Evolutionary conservation across 176 grass and related monocot species (phyloP), one percentile per base, ranked within the genome.

Genomic region (Ensete ventricosum): DNA sequence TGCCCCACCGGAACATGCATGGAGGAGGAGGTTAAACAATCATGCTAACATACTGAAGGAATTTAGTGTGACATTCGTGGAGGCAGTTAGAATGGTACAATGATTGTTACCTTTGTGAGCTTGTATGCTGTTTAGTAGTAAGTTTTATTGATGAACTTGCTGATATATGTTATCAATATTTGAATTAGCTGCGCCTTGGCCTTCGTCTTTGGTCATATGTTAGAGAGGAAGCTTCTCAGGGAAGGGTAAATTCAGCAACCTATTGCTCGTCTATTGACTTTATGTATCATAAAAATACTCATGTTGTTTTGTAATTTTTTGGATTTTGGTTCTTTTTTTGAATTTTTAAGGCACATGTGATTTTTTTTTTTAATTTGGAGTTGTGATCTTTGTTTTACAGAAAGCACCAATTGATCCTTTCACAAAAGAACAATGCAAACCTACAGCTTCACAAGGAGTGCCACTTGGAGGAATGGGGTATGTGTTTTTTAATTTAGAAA

Each of bases 341-440:
- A 43, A 43, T 43, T 43, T 43, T 43, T 0, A 6, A 43, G 34
- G 34, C 34, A 43, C 34, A 6, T 6, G 34, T 5, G 27, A 29
- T 6, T 43, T 43, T 34, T 34, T 43, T 6, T 43, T 65, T 14
- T 26, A 5, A 20, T 65, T 10, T 65, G 21, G 23, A 65, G 21
- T 27, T 13, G 0, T 27, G 22, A 65, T 78, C 11, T 24, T 17
- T 71, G 12, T 1, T 63, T 82, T 78, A 17, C 78, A 96, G 93
- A 96, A 92, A 96, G 93, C 93, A 64, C 93, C 93, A 58, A 96
- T 96, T 77, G 93, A 96, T 73, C 93, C 93, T 82, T 96, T 96
- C 83, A 96, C 93, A 16, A 84, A 83, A 75, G 93, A 96, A 65
- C 80, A 81, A 43, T 81, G 73, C 75, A 90, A 71, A 68, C 87